Conservation (phyloP, 139 green algal species). For the Astrephomene gubernaculifera region DNA sequence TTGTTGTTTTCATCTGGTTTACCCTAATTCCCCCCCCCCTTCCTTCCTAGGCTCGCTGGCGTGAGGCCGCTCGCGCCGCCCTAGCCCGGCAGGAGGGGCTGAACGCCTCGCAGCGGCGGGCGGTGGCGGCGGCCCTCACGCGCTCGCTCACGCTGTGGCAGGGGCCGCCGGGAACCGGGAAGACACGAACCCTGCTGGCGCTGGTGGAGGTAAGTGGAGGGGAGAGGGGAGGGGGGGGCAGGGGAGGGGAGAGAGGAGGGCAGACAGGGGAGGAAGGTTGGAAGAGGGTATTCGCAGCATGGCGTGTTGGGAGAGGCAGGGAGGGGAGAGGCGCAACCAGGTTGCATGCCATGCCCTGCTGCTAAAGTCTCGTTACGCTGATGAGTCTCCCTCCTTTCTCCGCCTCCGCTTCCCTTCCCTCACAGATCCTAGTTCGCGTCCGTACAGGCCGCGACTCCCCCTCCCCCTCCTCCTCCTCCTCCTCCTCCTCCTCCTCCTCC, state of each 20-base stretch:
- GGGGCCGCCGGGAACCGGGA: conserved; percentile 86
- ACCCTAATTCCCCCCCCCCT: not conserved
- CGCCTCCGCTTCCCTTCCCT: not conserved
- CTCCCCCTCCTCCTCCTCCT: not conserved
- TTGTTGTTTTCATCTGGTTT: not conserved
- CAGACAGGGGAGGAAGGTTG: too few species aligned
- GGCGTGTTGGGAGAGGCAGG: too few species aligned
- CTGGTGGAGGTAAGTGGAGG: conserved; percentile 68
- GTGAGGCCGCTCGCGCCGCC: conserved; percentile 7
- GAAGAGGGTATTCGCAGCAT: too few species aligned
- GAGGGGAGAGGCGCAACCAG: too few species aligned
- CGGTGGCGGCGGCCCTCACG: conserved; percentile 72
- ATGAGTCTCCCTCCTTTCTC: not conserved
- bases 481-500: not conserved
- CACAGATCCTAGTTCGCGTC: conserved; percentile 26
- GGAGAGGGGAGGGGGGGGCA: too few species aligned
- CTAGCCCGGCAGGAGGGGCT: conserved; percentile 50
- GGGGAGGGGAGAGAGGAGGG: too few species aligned
- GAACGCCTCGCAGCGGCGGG: conserved; percentile 72
- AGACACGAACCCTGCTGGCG: conserved; percentile 85
- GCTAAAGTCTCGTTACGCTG: too few species aligned
- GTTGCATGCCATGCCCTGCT: too few species aligned
- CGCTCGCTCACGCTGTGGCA: conserved; percentile 80
- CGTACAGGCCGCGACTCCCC: not conserved
- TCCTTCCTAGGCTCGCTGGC: conserved; percentile 38